Conservation (phyloP, 2,329 filamentous ascomycete genomes). For the Calonectria crousiana region DNA sequence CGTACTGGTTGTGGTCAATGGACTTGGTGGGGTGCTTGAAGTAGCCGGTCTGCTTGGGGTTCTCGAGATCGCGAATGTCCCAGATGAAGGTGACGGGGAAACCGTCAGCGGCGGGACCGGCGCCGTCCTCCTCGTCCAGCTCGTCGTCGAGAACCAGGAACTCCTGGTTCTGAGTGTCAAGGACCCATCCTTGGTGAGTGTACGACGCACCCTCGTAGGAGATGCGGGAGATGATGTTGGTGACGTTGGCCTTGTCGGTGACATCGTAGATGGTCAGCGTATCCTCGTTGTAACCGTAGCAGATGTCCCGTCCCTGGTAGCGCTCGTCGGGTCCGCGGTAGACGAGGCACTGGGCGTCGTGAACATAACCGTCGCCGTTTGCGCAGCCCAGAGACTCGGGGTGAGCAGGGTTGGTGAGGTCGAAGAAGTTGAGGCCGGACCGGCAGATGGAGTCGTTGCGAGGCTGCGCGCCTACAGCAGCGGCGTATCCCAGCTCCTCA, state of each 20-base stretch:
- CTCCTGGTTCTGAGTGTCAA: not conserved
- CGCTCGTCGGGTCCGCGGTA: not conserved
- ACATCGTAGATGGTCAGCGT: not conserved
- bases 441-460: slow-evolving; percentile 55
- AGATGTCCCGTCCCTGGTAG: not conserved
- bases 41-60: slow-evolving; percentile 56
- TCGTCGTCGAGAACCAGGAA: not conserved
- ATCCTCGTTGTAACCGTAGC: not conserved
- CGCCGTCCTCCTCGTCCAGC: not conserved
- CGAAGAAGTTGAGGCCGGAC: slow-evolving; percentile 36
- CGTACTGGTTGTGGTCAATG: slow-evolving; percentile 64
- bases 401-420: not conserved
- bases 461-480: slow-evolving; percentile 58
- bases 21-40: slow-evolving; percentile 56
- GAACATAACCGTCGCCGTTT: not conserved
- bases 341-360: slow-evolving; percentile 1
- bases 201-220: not conserved
- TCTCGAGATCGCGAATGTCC: slow-evolving; percentile 58
- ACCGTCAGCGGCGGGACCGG: not conserved
- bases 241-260: not conserved
- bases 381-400: not conserved
- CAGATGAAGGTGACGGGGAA: slow-evolving; percentile 65
- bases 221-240: slow-evolving; percentile 1
- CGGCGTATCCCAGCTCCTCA: slow-evolving; percentile 61
- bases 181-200: not conserved